Conservation (phyloP, 192 early-diverging fungal genomes). For the Endogone sp. region DNA sequence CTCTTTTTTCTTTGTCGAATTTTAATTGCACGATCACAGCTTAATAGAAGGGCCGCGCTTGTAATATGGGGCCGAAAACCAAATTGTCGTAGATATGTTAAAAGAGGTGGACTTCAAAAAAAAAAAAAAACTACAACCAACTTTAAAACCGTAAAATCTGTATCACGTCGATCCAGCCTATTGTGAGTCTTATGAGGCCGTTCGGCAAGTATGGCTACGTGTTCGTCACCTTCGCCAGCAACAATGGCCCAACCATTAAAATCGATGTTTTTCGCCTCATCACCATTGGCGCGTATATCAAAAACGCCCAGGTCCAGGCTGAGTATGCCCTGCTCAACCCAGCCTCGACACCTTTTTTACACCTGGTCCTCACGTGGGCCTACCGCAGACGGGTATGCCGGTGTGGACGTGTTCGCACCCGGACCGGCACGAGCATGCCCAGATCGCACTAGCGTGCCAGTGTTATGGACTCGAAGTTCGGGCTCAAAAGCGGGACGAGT, state of each 20-base stretch:
- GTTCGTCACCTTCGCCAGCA: slow-evolving; percentile 88
- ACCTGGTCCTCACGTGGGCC: slow-evolving; percentile 93
- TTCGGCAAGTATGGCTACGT: slow-evolving; percentile 80
- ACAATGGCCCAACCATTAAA: slow-evolving; percentile 87
- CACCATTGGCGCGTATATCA: slow-evolving; percentile 89
- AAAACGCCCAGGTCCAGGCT: slow-evolving; percentile 77
- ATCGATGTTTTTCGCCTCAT: slow-evolving; percentile 75
- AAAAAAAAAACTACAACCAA: too few species aligned
- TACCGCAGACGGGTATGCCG: slow-evolving; percentile 76
- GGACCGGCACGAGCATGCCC: too few species aligned
- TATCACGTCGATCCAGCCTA: too few species aligned
- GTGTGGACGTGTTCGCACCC: slow-evolving; percentile 79
- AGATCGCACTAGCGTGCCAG: slow-evolving; percentile 84
- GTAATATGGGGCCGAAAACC: too few species aligned
- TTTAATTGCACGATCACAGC: too few species aligned
- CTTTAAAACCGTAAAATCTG: too few species aligned
- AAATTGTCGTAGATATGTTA: too few species aligned
- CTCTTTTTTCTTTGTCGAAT: too few species aligned
- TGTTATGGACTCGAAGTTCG: slow-evolving; percentile 69
- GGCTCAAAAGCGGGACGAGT: slow-evolving; percentile 89
- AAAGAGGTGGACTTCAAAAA: too few species aligned
- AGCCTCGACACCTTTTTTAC: slow-evolving; percentile 74
- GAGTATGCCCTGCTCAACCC: slow-evolving; percentile 78
- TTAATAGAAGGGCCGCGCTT: too few species aligned
- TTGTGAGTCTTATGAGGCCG: too few species aligned